Conservation (phyloP, 768 basidiomycete species). For the Atractiella rhizophila region DNA sequence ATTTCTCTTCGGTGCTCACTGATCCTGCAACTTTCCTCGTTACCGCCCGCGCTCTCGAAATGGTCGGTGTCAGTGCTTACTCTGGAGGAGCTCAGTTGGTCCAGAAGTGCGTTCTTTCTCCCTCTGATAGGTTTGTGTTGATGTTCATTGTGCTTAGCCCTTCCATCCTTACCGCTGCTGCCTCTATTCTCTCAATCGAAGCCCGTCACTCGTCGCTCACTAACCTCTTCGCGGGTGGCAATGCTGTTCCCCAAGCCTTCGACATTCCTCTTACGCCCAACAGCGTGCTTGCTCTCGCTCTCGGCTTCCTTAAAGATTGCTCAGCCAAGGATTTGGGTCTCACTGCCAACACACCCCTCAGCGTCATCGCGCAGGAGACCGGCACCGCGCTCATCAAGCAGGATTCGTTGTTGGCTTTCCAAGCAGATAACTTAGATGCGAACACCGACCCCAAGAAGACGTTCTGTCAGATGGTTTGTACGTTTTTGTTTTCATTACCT, state of each 20-base stretch:
- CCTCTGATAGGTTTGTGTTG: neutral
- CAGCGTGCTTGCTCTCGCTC: conserved; percentile 6
- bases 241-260: conserved; percentile 40
- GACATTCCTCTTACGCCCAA: conserved; percentile 35
- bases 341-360: neutral
- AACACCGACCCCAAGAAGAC: neutral
- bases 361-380: neutral
- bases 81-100: neutral
- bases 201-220: conserved; percentile 19
- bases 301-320: conserved; percentile 8
- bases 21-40: conserved; percentile 38
- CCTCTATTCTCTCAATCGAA: neutral
- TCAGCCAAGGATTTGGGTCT: conserved; percentile 2
- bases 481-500: neutral
- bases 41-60: conserved; percentile 49
- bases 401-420: neutral
- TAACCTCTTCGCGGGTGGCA: conserved; percentile 35
- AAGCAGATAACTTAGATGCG: too few relatives aligned
- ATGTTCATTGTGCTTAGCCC: too few relatives aligned
- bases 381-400: neutral
- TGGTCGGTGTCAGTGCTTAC: conserved; percentile 34
- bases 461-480: neutral
- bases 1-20: conserved; percentile 36
- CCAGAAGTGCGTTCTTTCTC: conserved; percentile 22
- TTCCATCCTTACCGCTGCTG: too few relatives aligned